Conservation (phyloP, 2,329 filamentous ascomycete genomes). For the Chrysoporthe austroafricana region DNA sequence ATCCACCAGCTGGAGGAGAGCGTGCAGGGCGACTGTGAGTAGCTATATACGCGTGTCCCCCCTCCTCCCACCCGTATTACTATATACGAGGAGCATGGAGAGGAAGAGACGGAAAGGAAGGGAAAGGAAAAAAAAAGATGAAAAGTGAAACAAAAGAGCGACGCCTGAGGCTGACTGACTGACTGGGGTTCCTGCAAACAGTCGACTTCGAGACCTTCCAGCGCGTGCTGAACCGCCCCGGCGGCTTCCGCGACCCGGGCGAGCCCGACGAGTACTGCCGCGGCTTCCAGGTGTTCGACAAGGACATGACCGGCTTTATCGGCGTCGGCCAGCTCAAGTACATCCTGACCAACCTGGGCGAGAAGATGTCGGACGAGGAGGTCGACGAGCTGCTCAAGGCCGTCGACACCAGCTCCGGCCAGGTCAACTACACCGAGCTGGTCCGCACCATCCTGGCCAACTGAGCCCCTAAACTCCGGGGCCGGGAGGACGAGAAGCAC, state of each 20-base stretch:
- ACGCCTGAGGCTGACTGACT: slow-evolving; percentile 23
- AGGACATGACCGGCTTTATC: slow-evolving; percentile 97
- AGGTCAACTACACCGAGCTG: slow-evolving; percentile 95
- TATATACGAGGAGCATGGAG: background rate
- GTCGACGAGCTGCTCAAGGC: slow-evolving; percentile 98
- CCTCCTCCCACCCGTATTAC: background rate
- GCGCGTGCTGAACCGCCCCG: slow-evolving; percentile 94
- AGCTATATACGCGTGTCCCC: background rate
- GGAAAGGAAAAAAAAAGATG: background rate
- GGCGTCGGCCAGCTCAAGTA: slow-evolving; percentile 97
- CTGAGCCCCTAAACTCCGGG: slow-evolving; percentile 43
- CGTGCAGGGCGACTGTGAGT: slow-evolving; percentile 89
- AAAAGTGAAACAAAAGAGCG: background rate
- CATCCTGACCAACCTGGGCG: slow-evolving; percentile 94
- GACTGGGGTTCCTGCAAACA: slow-evolving; percentile 41
- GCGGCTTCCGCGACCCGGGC: slow-evolving; percentile 96
- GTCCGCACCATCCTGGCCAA: slow-evolving; percentile 87
- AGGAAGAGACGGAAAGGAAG: too few relatives aligned
- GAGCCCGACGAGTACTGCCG: slow-evolving; percentile 98
- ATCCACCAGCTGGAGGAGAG: slow-evolving; percentile 91
- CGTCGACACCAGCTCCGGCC: slow-evolving; percentile 91
- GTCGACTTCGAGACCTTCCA: slow-evolving; percentile 98
- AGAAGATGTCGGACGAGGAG: slow-evolving; percentile 99
- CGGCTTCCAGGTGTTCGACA: slow-evolving; percentile 99
- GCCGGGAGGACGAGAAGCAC: slow-evolving; percentile 2